Evolutionary conservation across 2,329 filamentous ascomycete genomes (phyloP).

Genomic region (Elsinoe arachidis): DNA sequence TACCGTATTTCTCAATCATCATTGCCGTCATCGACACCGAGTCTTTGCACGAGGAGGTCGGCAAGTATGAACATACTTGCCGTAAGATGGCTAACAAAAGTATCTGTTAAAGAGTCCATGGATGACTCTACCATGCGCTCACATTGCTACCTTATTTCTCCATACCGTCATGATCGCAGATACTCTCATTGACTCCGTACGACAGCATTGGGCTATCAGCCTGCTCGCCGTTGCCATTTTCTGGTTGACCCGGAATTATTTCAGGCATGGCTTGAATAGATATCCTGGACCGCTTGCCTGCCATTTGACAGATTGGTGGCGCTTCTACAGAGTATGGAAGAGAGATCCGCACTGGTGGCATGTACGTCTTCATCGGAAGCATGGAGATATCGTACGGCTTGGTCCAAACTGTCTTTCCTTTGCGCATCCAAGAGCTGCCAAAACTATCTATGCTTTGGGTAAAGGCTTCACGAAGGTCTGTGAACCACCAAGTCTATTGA

Average conservation of each 20-base stretch:
- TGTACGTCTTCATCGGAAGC: constrained; percentile 9
- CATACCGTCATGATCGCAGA: neutral
- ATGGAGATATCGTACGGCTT: constrained; percentile 14
- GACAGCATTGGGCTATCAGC: neutral
- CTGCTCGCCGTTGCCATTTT: neutral
- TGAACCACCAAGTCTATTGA: too few species aligned
- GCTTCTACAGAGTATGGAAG: constrained; percentile 24
- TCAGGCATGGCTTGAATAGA: neutral
- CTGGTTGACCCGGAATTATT: neutral
- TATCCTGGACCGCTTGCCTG: neutral
- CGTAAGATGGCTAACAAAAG: too few species aligned
- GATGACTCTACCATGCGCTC: too few species aligned
- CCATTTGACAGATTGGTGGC: constrained; percentile 27
- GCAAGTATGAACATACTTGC: too few species aligned
- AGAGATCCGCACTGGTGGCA: constrained; percentile 15
- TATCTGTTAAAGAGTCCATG: too few species aligned
- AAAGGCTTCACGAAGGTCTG: constrained; percentile 2
- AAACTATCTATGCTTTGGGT: constrained; percentile 8
- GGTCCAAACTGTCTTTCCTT: constrained; percentile 14
- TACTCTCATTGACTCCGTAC: neutral
- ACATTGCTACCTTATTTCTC: neutral
- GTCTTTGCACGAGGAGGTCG: too few species aligned
- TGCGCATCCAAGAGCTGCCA: constrained; percentile 8
- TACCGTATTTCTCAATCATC: too few species aligned
- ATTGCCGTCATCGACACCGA: too few species aligned